Evolutionary conservation across 1,139 yeast genomes (phyloP).

Genomic region (Scheffersomyces stambukii): DNA sequence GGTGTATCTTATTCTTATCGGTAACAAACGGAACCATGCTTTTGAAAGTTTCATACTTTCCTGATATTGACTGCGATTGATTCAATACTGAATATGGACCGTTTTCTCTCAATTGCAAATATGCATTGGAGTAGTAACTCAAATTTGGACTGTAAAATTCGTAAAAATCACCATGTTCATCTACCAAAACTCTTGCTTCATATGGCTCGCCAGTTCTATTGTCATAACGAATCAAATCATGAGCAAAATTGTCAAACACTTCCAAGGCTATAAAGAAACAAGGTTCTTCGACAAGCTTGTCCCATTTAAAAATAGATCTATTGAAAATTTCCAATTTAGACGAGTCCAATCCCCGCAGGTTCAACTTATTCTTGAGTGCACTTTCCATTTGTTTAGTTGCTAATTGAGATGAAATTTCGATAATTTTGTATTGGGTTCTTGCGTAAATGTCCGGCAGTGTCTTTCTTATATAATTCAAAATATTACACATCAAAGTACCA

Average conservation of each 20-base stretch:
- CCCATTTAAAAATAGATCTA: slow-evolving; percentile 76
- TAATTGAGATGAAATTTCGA: slow-evolving; percentile 70
- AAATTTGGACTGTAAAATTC: slow-evolving; percentile 71
- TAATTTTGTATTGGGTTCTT: slow-evolving; percentile 65
- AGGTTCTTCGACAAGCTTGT: slow-evolving; percentile 56
- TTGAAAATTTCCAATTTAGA: slow-evolving; percentile 61
- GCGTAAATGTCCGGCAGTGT: slow-evolving; percentile 70
- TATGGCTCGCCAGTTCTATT: slow-evolving; percentile 61
- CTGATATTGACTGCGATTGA: slow-evolving; percentile 16
- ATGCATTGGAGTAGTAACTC: slow-evolving; percentile 56
- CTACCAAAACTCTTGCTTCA: slow-evolving; percentile 76
- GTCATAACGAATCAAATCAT: slow-evolving; percentile 77
- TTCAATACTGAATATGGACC: slow-evolving; percentile 34
- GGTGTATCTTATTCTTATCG: slow-evolving; percentile 34
- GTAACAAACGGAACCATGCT: slow-evolving; percentile 29
- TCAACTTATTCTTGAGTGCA: slow-evolving; percentile 33
- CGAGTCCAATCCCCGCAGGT: slow-evolving; percentile 38
- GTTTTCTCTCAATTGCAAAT: slow-evolving; percentile 51
- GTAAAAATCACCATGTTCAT: slow-evolving; percentile 70
- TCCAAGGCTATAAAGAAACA: slow-evolving; percentile 80
- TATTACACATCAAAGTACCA: slow-evolving; percentile 78
- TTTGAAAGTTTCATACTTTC: slow-evolving; percentile 21
- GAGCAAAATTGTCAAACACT: slow-evolving; percentile 82
- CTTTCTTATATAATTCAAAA: slow-evolving; percentile 60
- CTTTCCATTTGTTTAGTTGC: slow-evolving; percentile 55